Evolutionary conservation across 2,329 filamentous ascomycete species (phyloP).

Genomic region (Orbilia blumenaviensis): DNA sequence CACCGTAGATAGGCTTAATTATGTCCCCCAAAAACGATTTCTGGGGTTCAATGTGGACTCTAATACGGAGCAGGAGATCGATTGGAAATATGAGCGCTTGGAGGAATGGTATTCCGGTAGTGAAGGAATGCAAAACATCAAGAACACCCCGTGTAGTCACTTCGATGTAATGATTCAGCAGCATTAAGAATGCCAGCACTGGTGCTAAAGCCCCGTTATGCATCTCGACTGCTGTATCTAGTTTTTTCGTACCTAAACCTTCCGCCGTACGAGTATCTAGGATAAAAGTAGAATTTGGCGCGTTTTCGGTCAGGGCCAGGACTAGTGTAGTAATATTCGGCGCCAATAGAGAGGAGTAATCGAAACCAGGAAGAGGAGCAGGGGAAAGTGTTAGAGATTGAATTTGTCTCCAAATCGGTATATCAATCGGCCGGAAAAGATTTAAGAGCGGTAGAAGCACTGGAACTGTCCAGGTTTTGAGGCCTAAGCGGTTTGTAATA

Average conservation of each 20-base stretch:
- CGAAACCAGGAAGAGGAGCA: not conserved
- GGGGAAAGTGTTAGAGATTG: not conserved
- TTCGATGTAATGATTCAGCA: conserved; percentile 31
- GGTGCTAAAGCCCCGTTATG: not conserved
- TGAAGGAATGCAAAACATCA: not conserved
- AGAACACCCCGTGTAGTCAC: not conserved
- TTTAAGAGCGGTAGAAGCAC: conserved; percentile 7
- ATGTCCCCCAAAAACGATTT: conserved; percentile 11
- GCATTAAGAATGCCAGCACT: not conserved
- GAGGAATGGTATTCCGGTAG: not conserved
- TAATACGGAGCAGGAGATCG: conserved; percentile 15
- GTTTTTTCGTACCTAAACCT: too few relatives aligned
- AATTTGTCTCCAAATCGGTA: not conserved
- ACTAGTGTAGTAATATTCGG: too few relatives aligned
- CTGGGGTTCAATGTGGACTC: conserved; percentile 24
- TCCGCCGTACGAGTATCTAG: not conserved
- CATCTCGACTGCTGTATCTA: not conserved
- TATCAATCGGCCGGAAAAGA: not conserved
- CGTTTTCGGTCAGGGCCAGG: too few relatives aligned
- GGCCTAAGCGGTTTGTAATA: not conserved
- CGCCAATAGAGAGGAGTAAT: too few relatives aligned
- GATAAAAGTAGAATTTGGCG: not conserved
- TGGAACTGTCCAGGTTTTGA: conserved; percentile 23
- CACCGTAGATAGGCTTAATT: not conserved
- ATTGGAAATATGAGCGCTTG: not conserved